Conservation (phyloP, 192 early-diverging fungal genomes). For the Coemansia sp. region DNA sequence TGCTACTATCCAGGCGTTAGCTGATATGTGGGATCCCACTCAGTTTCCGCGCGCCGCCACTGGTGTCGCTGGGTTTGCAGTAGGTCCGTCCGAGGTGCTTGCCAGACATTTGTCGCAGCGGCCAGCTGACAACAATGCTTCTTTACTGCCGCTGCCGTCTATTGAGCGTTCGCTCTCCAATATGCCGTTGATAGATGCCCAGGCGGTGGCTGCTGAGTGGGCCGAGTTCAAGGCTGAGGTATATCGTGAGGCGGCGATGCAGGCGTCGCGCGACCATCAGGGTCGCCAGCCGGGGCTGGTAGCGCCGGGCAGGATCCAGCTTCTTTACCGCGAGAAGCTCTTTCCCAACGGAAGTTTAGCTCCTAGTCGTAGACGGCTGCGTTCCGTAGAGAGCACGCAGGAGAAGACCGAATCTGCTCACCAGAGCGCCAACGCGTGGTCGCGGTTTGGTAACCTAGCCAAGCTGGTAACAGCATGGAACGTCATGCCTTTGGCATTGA, state of each 20-base stretch:
- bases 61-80: slow-evolving; percentile 15
- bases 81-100: slow-evolving; percentile 14
- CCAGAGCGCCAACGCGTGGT: not conserved
- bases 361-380: slow-evolving; percentile 34
- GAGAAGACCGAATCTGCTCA: not conserved
- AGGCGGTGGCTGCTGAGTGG: slow-evolving; percentile 28
- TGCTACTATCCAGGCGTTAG: slow-evolving; percentile 31
- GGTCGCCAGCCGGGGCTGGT: not conserved
- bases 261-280: not conserved
- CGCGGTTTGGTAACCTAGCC: slow-evolving; percentile 18
- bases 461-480: slow-evolving; percentile 46
- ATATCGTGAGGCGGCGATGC: slow-evolving; percentile 1
- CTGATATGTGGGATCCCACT: slow-evolving; percentile 49
- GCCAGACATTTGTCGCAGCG: slow-evolving; percentile 13
- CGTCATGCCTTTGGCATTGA: slow-evolving; percentile 42
- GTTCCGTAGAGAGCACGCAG: slow-evolving; percentile 23
- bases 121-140: not conserved
- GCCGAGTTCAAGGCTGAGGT: slow-evolving; percentile 27
- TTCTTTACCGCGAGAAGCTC: slow-evolving; percentile 24
- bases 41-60: slow-evolving; percentile 24
- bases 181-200: slow-evolving; percentile 16
- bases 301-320: slow-evolving; percentile 32
- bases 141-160: not conserved
- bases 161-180: slow-evolving; percentile 4
- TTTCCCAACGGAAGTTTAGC: slow-evolving; percentile 28